Percentiles rank a stretch among this genome's conserved stretches.
Conservation (phyloP, 768 basidiomycete genomes). For the Leccinum ochraceum region DNA sequence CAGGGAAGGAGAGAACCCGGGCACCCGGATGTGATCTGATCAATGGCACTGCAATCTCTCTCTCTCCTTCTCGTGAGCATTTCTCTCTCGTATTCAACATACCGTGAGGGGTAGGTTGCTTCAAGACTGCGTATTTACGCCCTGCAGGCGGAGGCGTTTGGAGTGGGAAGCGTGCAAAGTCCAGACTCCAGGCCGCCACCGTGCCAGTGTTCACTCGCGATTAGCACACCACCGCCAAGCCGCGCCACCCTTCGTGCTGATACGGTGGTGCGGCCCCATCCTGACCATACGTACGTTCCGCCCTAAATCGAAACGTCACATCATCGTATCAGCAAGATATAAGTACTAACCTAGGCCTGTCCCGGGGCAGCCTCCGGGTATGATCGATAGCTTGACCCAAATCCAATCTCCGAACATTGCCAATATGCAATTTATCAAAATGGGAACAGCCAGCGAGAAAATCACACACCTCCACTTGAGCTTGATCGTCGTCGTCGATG, state of each 20-base stretch:
- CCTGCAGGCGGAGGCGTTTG: neutral
- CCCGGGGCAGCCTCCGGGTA: neutral
- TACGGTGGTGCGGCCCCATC: neutral
- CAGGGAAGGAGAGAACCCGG: neutral
- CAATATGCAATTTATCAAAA: neutral
- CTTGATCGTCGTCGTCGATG: neutral
- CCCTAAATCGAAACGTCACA: neutral
- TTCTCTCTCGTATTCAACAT: neutral
- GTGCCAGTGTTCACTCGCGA: neutral
- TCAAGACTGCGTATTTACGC: neutral
- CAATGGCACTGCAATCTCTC: neutral
- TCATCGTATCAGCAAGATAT: neutral
- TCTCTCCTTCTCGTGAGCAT: neutral
- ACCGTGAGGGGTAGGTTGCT: neutral
- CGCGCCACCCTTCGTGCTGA: neutral
- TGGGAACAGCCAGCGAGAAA: neutral
- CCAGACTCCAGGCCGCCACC: neutral
- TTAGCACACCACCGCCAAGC: neutral
- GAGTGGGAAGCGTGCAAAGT: neutral
- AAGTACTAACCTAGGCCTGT: neutral
- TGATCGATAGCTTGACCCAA: neutral
- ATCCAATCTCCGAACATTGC: neutral
- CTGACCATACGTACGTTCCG: neutral
- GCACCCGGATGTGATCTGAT: neutral
- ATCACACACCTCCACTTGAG: neutral